Base-by-base conservation (phyloP, 257 asterid genomes). In the Primulina tabacum region DNA sequence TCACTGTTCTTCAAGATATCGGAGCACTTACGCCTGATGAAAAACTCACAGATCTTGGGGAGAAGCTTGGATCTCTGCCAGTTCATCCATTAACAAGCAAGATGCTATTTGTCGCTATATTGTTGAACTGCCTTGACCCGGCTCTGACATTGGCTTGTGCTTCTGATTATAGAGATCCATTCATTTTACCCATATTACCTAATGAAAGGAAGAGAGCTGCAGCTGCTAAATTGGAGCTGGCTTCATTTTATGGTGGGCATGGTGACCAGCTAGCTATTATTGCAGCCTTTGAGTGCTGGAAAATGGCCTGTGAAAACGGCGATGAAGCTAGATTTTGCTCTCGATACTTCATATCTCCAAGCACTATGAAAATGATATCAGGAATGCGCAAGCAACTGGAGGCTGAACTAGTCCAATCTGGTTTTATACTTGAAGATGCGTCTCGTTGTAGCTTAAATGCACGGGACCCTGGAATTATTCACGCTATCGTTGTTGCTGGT, bases 81-180 rank as follows among this genome's bases (percentile, higher is more conserved):
- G 96, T 91, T 76, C 99, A 93, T 77, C 99, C 96, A 29, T 82
- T 81, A 20, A 89, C 89, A 30, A 86, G 99, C 96, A 93, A 90
- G 89, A 93, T 93, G 99, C 92, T 93, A 61, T 83, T 93, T 16
- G 65, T 88, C 62, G 87, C 91, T 21, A 86, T 93, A 74, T 72
- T 93, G 56, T 69, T 93, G 82, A 88, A 90, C 73, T 93, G 97
- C 63, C 96, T 90, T 18, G 96, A 85, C 62, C 99, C 97, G 1
- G 97, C 99, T 52, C 75, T 93, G 78, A 93, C 99, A 65, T 67
- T 93, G 69, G 99, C 97, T 58, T 90, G 97, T 71, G 95, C 96
- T 61, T 78, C 95, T 24, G 94, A 88, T 73, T 79, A 79, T 68
- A 83, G 78, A 78, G 91, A 89, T 68, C 99, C 97, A 57, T 93